Evolutionary conservation across 148 eudicot species (phyloP), one percentile per base, ranked within the genome.

Genomic region (Hydrangea macrophylla): DNA sequence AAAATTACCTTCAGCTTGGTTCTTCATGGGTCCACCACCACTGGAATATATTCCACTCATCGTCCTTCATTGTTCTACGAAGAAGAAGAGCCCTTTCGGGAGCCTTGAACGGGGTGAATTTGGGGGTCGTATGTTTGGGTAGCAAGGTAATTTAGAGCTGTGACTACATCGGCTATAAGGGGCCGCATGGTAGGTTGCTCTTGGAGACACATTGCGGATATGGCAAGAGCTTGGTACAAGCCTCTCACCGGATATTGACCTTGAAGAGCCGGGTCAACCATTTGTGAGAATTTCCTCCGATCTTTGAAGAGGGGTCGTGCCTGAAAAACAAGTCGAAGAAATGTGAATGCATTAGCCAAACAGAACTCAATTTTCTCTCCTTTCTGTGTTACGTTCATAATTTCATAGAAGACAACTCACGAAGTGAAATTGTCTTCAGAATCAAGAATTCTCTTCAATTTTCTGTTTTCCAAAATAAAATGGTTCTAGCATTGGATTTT

Each of bases 161-260:
- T 86, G 30, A 91, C 97, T 2, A 88, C 78, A 54, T 91, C 97
- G n/a, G 80, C 83, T 76, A 86, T 68, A 9, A 70, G 70, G 12
- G 97, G 97, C 48, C 97, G 72, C 85, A 76, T 22, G 60, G 37
- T 75, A 32, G 97, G 86, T 37, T 86, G 73, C 62, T 86, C 94
- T 28, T 88, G 89, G 32, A 88, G 84, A 56, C 94, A 91, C 97
- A 86, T 81, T 70, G 92, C 92, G 9, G 94, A 88, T 24, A 91
- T 76, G 57, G 94, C 88, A 37, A 91, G 82, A 12, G 89, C 94
- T 71, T 88, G 94, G 70, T 86, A 86, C 70, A 91, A 73, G 7
- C 90, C 91, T 54, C 89, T 81, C 12, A 73, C 70, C 1, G 91
- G 94, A 64, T 80, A 88, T 30, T 78, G 78, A 12, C 90, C 92